Base-by-base conservation (phyloP, 2,329 filamentous ascomycete genomes). In the Pyricularia sp. region DNA sequence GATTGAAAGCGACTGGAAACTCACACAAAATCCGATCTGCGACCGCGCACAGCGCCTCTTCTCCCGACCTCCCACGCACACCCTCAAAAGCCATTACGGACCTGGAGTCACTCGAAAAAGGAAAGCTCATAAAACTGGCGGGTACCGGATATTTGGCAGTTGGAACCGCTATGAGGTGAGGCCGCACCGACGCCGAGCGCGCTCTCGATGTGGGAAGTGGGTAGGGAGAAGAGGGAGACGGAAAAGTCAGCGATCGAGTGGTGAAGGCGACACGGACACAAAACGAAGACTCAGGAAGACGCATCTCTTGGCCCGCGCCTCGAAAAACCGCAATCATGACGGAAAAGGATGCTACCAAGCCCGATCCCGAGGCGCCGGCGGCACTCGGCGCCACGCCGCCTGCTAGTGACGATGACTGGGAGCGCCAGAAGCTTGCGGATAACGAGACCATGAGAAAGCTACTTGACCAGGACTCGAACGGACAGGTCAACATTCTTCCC, bases 141-240 rank as follows among this genome's bases (percentile, higher is more conserved):
- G 23, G n/a, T 17, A 26, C 10, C 2, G 10, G 23, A 12, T 26
- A 26, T 9, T 26, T 25, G 58, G 10, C 58, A 26, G 58, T 25
- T 12, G 23, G 58, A 14, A 61, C 58, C 58, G 58, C 66, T 67
- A 67, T 67, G 66, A 67, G 26, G 42, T 67, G 50, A 67, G 50
- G 42, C 65, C 25, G 42, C 23, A 17, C 42, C 55, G 17, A 67
- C 66, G 42, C 66, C 55, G 36, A 50, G 66, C 66, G 66, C 66
- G 66, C 50, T 58, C 26, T 26, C 66, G 20, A 11, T 14, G 30
- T 50, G 30, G 55, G 50, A 23, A 59, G 55, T 11, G 30, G 25
- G 66, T 26, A 67, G 42, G 55, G 63, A 65, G 25, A 61, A 61
- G 58, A 25, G 58, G 58, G n/a, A 26, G 23, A 61, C 58, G 23